Base-by-base conservation (phyloP, 169 alveolate genomes). In the Eimeria necatrix region DNA sequence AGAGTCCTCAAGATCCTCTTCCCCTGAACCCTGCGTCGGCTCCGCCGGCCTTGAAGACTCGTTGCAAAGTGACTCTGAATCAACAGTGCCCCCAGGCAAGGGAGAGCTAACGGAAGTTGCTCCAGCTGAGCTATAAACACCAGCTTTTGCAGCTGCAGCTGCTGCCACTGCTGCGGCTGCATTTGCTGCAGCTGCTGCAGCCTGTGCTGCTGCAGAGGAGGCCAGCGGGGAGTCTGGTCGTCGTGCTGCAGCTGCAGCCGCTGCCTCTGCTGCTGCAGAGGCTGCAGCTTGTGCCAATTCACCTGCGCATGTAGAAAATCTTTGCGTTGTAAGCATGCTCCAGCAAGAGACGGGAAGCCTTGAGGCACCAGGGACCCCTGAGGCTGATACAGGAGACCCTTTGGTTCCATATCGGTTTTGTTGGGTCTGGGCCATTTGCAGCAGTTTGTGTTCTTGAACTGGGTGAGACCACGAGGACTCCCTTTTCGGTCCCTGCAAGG, bases 221-320 rank as follows among this genome's bases (percentile, higher is more conserved):
- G 41, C 41, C 41, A 32, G 41, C 41, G 41, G 41, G 41, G 41
- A 2, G 41, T 32, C 41, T 32, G 41, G 41, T 32, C 41, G 41
- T 32, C 41, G 81, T 70, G 80, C 80, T 22, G 80, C 80, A 70
- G 80, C 49, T 70, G 80, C 80, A 22, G 80, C 80, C 22, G 80
- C 80, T 24, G 80, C 16, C 32, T 52, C 56, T 41, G 84, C 59
- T 41, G 84, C 76, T n/a, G 48, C 76, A 7, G 76, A 6, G 5
- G 48, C 9, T 18, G 41, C 46, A 0, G 76, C 41, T 68, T 26
- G 4, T 68, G 48, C 84, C 20, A 24, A 16, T 8, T n/a, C 32
- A 68, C 41, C 78, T 14, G 78, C 78, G n/a, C n/a, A 68, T 68
- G 78, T 24, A 12, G 78, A 68, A n/a, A 68, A 68, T 3, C 78